Conservation (phyloP, 108 stramenopile species). For the Nitzschia palea region DNA sequence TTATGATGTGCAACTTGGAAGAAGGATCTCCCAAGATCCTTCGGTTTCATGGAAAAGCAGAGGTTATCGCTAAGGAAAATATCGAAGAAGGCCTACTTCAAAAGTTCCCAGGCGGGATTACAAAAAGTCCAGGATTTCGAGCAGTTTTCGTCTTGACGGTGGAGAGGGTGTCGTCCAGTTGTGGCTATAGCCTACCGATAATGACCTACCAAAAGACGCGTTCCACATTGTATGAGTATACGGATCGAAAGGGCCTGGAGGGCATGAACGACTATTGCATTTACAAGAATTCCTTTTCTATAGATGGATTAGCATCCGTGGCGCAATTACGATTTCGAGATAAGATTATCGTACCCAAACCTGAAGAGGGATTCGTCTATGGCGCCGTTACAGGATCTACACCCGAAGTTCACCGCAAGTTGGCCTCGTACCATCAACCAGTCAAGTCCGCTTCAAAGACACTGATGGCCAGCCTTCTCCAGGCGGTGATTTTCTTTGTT, state of each 20-base stretch:
- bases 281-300: slow-evolving; percentile 48
- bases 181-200: slow-evolving; percentile 46
- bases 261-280: slow-evolving; percentile 38
- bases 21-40: slow-evolving; percentile 42
- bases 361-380: slow-evolving; percentile 31
- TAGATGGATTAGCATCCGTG: slow-evolving; percentile 48
- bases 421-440: background rate
- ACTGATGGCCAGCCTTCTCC: too few relatives aligned
- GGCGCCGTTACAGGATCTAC: slow-evolving; percentile 1
- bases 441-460: too few relatives aligned
- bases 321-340: slow-evolving; percentile 21
- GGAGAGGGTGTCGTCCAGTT: slow-evolving; percentile 37
- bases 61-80: slow-evolving; percentile 13
- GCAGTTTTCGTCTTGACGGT: slow-evolving; percentile 34
- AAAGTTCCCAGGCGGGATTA: slow-evolving; percentile 9
- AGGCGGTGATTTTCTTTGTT: background rate
- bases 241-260: slow-evolving; percentile 19
- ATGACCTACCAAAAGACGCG: slow-evolving; percentile 44
- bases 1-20: slow-evolving; percentile 46
- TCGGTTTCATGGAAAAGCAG: slow-evolving; percentile 32
- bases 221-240: slow-evolving; percentile 30
- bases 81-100: background rate
- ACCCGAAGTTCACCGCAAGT: background rate
- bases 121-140: slow-evolving; percentile 16
- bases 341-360: slow-evolving; percentile 8